Conservation (phyloP, 2,329 filamentous ascomycete species). For the Teratosphaeriaceae sp. region DNA sequence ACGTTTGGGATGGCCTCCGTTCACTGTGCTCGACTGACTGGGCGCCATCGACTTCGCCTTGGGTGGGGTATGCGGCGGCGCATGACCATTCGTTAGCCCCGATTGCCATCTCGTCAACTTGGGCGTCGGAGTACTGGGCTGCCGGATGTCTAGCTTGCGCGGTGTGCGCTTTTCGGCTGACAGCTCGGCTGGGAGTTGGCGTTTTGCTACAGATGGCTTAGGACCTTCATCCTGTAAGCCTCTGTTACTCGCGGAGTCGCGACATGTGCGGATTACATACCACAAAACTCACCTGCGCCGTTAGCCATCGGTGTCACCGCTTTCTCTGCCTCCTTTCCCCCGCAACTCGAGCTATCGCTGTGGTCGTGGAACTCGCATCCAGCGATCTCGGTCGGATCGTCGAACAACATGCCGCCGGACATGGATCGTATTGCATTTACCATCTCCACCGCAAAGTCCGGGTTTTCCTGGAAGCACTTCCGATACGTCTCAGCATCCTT, state of each 20-base stretch:
- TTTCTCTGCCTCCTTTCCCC: not conserved
- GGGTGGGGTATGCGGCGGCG: not conserved
- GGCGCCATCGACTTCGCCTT: not conserved
- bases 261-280: not conserved
- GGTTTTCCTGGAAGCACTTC: constrained; percentile 42
- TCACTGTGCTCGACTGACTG: not conserved
- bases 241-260: constrained; percentile 1
- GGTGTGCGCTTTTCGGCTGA: constrained; percentile 18
- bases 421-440: constrained; percentile 46
- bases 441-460: constrained; percentile 48
- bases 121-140: not conserved
- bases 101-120: constrained; percentile 1
- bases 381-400: constrained; percentile 44
- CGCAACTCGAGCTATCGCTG: constrained; percentile 27
- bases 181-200: constrained; percentile 11
- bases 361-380: constrained; percentile 48
- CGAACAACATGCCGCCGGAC: constrained; percentile 45
- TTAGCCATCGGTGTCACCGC: constrained; percentile 1
- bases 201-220: not conserved
- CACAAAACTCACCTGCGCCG: constrained; percentile 1
- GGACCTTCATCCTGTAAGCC: constrained; percentile 17
- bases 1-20: not conserved
- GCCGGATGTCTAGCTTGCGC: constrained; percentile 15
- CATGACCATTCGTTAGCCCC: not conserved
- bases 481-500: constrained; percentile 45